Conservation (phyloP, 371 early-diverging fungal species). For the Syncephalastrum racemosum region DNA sequence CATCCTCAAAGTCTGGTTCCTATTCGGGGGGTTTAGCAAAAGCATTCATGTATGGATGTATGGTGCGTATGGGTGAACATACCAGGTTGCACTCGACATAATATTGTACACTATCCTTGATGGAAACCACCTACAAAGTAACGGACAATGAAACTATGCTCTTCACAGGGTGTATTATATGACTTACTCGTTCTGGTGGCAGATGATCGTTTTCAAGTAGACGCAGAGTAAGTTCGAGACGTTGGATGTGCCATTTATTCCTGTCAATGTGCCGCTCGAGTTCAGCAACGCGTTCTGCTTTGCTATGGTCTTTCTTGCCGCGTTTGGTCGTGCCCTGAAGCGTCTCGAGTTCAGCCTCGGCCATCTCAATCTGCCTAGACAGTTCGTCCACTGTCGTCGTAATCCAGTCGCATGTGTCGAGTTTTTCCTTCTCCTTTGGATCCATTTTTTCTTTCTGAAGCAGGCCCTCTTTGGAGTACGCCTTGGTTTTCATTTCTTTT, state of each 20-base stretch:
- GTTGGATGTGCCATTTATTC: slow-evolving; percentile 86
- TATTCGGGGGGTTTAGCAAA: slow-evolving; percentile 7
- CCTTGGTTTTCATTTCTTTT: slow-evolving; percentile 98
- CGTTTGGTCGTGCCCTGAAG: slow-evolving; percentile 72
- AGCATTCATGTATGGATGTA: not conserved
- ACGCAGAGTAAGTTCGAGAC: slow-evolving; percentile 88
- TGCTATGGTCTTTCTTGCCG: slow-evolving; percentile 73
- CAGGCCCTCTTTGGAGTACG: slow-evolving; percentile 95
- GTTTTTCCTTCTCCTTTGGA: slow-evolving; percentile 90
- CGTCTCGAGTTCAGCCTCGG: slow-evolving; percentile 89
- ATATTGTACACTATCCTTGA: slow-evolving; percentile 87
- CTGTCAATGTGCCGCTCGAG: slow-evolving; percentile 78
- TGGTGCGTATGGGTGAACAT: slow-evolving; percentile 1
- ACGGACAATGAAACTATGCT: not conserved
- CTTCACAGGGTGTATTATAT: no score
- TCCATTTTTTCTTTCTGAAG: slow-evolving; percentile 79
- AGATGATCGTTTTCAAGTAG: slow-evolving; percentile 91
- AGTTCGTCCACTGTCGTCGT: slow-evolving; percentile 80
- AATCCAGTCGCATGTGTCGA: slow-evolving; percentile 81
- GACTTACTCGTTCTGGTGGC: slow-evolving; percentile 71
- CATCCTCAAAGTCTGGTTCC: slow-evolving; percentile 89
- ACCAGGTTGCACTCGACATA: slow-evolving; percentile 87
- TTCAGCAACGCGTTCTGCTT: slow-evolving; percentile 66
- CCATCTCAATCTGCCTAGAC: slow-evolving; percentile 82
- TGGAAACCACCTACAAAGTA: slow-evolving; percentile 56